Evolutionary conservation across 1,139 yeast species (phyloP), one percentile per base, ranked within the genome.

Genomic region (Komagataea norvegica): DNA sequence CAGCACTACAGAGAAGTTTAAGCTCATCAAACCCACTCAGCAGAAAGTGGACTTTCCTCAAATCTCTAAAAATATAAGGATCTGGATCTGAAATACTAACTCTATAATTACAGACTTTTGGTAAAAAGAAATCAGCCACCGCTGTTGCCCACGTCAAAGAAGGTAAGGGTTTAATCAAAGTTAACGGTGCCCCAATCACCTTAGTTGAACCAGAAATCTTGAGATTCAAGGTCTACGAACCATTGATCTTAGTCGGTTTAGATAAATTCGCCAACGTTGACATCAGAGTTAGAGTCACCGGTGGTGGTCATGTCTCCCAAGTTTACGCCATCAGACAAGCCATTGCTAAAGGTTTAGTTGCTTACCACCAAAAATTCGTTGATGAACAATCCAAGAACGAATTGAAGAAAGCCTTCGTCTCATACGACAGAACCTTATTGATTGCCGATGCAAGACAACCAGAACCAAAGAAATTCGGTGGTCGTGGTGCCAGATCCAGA

Each of bases 401-500:
- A 78, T 83, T 91, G 72, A 91, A 93, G 95, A 89, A 88, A 80
- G 81, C 94, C 64, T 87, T 88, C 74, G 79, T 93, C 57, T 70
- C 95, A 65, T 93, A 89, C 83, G 98, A 91, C 91, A 89, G 96
- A 79, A 88, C 98, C 71, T 83, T 91, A 72, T 85, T 91, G 74
- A 93, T 91, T 72, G 98, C 99, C 63, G 99, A 91, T 74, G 79
- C 97, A 65, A 88, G 98, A 85, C 91, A 95, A 83, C 83, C 89
- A 83, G 99, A 91, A 80, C 99, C 99, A 83, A 91, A 91, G 96
- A 91, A 91, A 81, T 91, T 89, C 79, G 98, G 98, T 81, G 98
- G 98, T 82, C 95, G 94, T 76, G 98, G 98, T 87, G 98, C 98
- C 77, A 91, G 98, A 79, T 93, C 98, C 70, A 89, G 97, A 80